Evolutionary conservation across 352 stramenopile genomes (phyloP).

Genomic region (Globisporangium echinulatum): DNA sequence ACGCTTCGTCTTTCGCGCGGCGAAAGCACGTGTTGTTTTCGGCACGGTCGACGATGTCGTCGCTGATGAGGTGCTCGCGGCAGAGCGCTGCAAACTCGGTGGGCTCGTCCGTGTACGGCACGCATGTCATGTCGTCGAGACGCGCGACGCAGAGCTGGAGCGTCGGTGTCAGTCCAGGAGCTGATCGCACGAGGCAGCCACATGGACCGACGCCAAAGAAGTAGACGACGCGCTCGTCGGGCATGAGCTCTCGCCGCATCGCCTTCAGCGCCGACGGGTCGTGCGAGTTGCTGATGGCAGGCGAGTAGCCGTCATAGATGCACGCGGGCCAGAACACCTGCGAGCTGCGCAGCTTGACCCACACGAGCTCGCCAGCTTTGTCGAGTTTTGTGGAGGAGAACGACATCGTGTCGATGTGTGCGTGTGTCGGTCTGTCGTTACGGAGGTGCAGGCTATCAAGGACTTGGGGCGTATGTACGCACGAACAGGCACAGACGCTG

Average conservation of each 20-base stretch:
- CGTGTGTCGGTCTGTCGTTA: background rate
- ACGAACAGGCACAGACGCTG: no score
- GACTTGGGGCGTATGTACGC: no score
- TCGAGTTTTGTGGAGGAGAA: background rate
- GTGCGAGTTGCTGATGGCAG: constrained; percentile 33
- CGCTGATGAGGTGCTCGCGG: constrained; percentile 17
- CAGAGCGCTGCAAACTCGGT: constrained; percentile 40
- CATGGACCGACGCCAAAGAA: constrained; percentile 67
- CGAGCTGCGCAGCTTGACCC: constrained; percentile 49
- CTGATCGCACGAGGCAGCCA: constrained; percentile 21
- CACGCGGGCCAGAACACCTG: constrained; percentile 67
- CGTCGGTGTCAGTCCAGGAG: constrained; percentile 27
- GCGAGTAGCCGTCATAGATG: constrained; percentile 55
- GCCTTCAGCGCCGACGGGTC: constrained; percentile 34
- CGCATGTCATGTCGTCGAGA: constrained; percentile 27
- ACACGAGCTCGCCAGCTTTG: constrained; percentile 13
- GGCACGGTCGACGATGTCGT: constrained; percentile 30
- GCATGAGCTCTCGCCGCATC: constrained; percentile 47
- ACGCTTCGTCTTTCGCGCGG: constrained; percentile 42
- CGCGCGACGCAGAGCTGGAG: constrained; percentile 43
- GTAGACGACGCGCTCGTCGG: constrained; percentile 68
- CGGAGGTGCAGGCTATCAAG: no score
- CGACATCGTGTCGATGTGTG: background rate
- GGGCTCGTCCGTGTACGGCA: background rate
- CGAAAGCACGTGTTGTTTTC: constrained; percentile 41